Percentiles rank a stretch among this genome's conserved stretches.
Evolutionary conservation across 495 filamentous ascomycete genomes (phyloP).

Genomic region (Trichoderma erinaceum): DNA sequence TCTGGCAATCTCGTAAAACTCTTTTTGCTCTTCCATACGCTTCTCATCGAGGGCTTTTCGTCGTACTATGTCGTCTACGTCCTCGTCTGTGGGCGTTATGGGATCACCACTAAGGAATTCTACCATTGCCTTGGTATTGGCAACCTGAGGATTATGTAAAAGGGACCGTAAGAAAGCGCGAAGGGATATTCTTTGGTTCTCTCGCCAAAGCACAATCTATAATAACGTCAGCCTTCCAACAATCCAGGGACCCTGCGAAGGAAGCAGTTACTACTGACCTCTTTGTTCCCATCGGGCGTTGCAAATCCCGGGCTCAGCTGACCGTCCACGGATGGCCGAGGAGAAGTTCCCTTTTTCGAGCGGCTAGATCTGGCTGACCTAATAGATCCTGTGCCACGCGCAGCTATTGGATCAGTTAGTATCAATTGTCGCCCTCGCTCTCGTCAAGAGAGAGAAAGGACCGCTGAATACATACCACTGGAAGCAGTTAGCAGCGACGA

Average conservation of each 20-base stretch:
- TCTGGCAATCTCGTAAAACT: slow-evolving; percentile 91
- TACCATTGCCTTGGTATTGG: slow-evolving; percentile 69
- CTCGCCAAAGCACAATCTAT: slow-evolving; percentile 65
- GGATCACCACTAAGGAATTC: slow-evolving; percentile 72
- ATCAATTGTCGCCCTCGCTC: background rate
- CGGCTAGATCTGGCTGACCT: slow-evolving; percentile 1
- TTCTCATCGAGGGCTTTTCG: slow-evolving; percentile 82
- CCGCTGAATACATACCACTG: background rate
- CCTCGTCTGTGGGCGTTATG: slow-evolving; percentile 70
- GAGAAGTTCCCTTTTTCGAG: slow-evolving; percentile 2
- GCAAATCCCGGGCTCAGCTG: slow-evolving; percentile 14
- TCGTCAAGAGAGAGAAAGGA: background rate
- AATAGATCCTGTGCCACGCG: background rate
- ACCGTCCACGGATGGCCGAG: slow-evolving; percentile 15
- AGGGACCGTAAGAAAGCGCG: slow-evolving; percentile 82
- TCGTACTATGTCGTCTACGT: slow-evolving; percentile 67
- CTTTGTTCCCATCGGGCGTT: slow-evolving; percentile 16
- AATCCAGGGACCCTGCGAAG: background rate
- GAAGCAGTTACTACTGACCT: slow-evolving; percentile 19
- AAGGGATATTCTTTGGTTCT: slow-evolving; percentile 86
- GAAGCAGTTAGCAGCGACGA: slow-evolving; percentile 15
- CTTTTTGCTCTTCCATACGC: slow-evolving; percentile 82
- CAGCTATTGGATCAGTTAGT: background rate
- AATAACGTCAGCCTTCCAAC: slow-evolving; percentile 16
- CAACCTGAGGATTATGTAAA: slow-evolving; percentile 75